phyloP scores from a whole-genome alignment of 2,329 filamentous ascomycete genomes.

The Ceratocystis alfenasii region DNA sequence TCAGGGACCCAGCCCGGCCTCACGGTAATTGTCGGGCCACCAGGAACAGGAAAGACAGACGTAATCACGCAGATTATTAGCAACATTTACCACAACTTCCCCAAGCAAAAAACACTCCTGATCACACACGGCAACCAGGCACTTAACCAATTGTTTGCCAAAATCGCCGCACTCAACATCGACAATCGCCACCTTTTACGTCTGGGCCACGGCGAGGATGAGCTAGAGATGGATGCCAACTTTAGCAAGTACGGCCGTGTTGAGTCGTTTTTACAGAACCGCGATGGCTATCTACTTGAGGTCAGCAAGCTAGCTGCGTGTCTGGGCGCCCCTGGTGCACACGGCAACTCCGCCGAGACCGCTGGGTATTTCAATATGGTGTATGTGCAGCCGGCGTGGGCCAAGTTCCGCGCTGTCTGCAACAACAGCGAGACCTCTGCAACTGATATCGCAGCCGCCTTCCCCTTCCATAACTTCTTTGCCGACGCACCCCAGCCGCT shows the following conservation, averaged over 20 bases:
- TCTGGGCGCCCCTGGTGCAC: slow-evolving; percentile 80
- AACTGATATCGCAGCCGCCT: slow-evolving; percentile 55
- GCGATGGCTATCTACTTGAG: slow-evolving; percentile 64
- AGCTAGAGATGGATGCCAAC: slow-evolving; percentile 70
- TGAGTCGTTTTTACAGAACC: slow-evolving; percentile 86
- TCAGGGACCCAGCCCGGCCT: slow-evolving; percentile 90
- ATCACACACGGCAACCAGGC: slow-evolving; percentile 97
- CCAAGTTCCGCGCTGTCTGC: slow-evolving; percentile 56
- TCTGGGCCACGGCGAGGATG: slow-evolving; percentile 89
- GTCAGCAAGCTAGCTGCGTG: slow-evolving; percentile 77
- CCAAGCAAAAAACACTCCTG: slow-evolving; percentile 77
- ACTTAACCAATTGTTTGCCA: slow-evolving; percentile 92
- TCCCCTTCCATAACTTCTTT: slow-evolving; percentile 85
- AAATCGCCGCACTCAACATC: slow-evolving; percentile 92
- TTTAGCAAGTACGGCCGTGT: slow-evolving; percentile 93
- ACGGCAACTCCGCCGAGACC: slow-evolving; percentile 91
- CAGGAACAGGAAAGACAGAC: slow-evolving; percentile 97
- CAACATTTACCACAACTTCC: slow-evolving; percentile 98
- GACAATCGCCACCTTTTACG: slow-evolving; percentile 87
- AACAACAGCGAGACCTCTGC: slow-evolving; percentile 35
- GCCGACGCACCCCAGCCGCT: slow-evolving; percentile 75
- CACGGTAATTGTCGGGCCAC: slow-evolving; percentile 86
- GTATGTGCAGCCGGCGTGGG: slow-evolving; percentile 81
- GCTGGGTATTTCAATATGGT: slow-evolving; percentile 93
- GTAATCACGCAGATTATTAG: slow-evolving; percentile 97